phyloP scores from a whole-genome alignment of 345 rosid species.

The Eucalyptus paniculata region DNA sequence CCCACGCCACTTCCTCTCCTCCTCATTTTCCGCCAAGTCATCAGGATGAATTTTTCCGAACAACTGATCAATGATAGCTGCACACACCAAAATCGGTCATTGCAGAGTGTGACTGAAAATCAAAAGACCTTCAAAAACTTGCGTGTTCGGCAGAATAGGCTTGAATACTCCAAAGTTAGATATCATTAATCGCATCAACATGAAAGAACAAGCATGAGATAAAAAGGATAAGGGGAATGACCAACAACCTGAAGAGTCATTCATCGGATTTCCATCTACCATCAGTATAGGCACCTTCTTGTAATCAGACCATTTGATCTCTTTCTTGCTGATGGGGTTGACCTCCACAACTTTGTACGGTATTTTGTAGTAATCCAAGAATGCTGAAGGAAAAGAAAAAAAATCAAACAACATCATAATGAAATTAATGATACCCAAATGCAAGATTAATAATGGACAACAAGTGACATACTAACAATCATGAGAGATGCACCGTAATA shows the following conservation, averaged over 20 bases:
- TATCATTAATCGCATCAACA: background rate
- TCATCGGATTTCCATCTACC: conserved; percentile 77
- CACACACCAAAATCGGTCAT: background rate
- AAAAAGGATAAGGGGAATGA: background rate
- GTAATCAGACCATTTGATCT: conserved; percentile 93
- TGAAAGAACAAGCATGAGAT: background rate
- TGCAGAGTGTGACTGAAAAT: background rate
- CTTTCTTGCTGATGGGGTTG: conserved; percentile 78
- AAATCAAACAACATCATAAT: background rate
- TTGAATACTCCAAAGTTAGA: background rate
- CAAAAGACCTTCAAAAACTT: background rate
- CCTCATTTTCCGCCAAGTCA: conserved; percentile 26
- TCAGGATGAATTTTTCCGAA: conserved; percentile 52
- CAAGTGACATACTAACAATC: background rate
- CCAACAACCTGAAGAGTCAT: conserved; percentile 75
- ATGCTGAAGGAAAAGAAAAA: conserved; percentile 26
- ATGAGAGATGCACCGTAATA: background rate
- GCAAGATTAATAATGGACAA: background rate
- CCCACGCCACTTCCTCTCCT: conserved; percentile 76
- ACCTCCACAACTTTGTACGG: conserved; percentile 94
- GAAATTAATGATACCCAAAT: background rate
- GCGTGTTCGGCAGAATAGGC: background rate
- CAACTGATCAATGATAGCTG: conserved; percentile 62
- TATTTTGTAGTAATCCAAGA: conserved; percentile 73
- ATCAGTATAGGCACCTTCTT: conserved; percentile 86